Evolutionary conservation across 495 filamentous ascomycete genomes (phyloP), one percentile per base, ranked within the genome.

Genomic region (Poronia punctata): DNA sequence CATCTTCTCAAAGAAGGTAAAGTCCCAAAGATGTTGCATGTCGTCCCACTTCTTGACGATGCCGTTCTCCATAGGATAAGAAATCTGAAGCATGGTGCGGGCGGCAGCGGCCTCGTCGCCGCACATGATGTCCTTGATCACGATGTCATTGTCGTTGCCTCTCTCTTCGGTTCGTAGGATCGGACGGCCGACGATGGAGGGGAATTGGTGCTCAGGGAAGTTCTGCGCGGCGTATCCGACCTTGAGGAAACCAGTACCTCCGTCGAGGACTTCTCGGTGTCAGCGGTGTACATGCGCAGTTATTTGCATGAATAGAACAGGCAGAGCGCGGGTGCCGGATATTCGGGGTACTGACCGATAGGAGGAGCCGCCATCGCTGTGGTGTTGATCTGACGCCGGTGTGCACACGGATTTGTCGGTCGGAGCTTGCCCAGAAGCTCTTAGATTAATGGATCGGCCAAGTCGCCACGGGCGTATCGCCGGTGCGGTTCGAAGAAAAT

Each of bases 31-130:
- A 57, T 97, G 92, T 67, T 93, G 83, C 90, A 97, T 96, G 65
- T 99, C 93, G 53, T 97, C 92, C 93, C 93, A 99, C 53, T 83
- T 86, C 76, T 97, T 97, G 39, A 99, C 85, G 49, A 99, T 95
- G 54, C 92, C 92, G 65, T 97, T 97, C 61, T 97, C 93, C 92
- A 99, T 99, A 53, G 92, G 92, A 64, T 97, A 97, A 59, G 79
- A 89, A 53, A 99, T 92, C 58, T 99, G 93, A 37, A 99, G 78
- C 87, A 95, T 93, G 41, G 86, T 90, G 49, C 92, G 79, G 47
- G 90, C 92, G 19, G 86, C 88, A 8, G 92, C 88, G 19, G 92
- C 92, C 68, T 99, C 92, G 69, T 99, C 93, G 51, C 92, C 92
- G 71, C 88, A 95, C 92, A 99, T 99, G 56, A 99, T 96, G 73